Evolutionary conservation across 257 asterid species (phyloP).

Genomic region (Solanum ahanhuiri): DNA sequence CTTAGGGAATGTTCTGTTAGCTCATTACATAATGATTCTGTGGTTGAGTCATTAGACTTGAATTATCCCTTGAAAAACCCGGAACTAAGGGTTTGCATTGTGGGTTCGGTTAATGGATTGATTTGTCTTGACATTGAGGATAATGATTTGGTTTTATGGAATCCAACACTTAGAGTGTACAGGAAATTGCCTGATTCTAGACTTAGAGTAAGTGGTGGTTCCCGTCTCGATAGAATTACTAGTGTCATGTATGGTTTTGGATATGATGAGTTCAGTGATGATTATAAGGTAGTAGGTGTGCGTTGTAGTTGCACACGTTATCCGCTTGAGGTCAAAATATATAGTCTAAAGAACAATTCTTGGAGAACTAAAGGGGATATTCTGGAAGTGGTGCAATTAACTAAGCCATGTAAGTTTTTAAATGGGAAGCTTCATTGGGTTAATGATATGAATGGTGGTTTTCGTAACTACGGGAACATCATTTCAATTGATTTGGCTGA

Average conservation of each 20-base stretch:
- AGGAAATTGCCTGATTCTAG: conserved; percentile 27
- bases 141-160: conserved; percentile 26
- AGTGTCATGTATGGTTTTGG: not conserved
- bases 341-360: not conserved
- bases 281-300: not conserved
- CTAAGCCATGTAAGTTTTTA: not conserved
- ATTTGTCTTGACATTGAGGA: conserved; percentile 16
- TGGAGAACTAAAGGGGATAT: not conserved
- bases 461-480: not conserved
- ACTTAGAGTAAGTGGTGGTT: not conserved
- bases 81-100: not conserved
- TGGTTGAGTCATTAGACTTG: not conserved
- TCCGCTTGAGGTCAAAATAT: not conserved
- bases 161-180: conserved; percentile 29
- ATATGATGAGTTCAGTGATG: not conserved
- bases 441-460: not conserved
- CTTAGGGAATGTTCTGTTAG: conserved; percentile 5
- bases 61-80: not conserved
- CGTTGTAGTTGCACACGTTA: not conserved
- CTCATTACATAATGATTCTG: conserved; percentile 20
- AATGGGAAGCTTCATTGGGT: not conserved
- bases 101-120: conserved; percentile 47
- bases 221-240: not conserved
- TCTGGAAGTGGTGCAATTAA: too few relatives aligned
- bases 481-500: not conserved